Evolutionary conservation across 2,329 filamentous ascomycete genomes (phyloP), one percentile per base, ranked within the genome.

Genomic region (Pseudocercospora macadamiae): DNA sequence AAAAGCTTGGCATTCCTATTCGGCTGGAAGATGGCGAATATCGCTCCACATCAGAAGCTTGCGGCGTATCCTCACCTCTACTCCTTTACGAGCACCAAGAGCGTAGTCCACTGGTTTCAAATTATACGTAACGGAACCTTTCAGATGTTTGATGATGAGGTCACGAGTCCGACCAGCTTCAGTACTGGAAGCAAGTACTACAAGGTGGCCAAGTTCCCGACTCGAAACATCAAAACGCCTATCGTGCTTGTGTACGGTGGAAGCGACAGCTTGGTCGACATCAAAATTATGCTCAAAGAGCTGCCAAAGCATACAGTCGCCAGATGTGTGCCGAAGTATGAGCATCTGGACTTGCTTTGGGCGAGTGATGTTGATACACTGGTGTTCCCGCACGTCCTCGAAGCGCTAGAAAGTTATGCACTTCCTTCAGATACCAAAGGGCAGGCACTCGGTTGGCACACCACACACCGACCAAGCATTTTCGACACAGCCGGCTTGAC

Each of bases 51-150:
- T 57, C 95, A 99, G 75, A 99, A 99, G 72, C 84, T 99, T 16
- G 95, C 95, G 2, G 92, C 92, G 1, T 99, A 99, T 73, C 89
- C 93, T 8, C 95, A 99, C 77, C 79, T 99, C 0, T 99, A 96
- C 78, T 97, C 93, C 0, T 97, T 93, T 74, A 97, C 93, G 0
- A 96, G 91, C 73, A 96, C 92, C 57, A 99, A 99, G 77, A 93
- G 89, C 18, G 92, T 99, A 7, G 95, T 99, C 0, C 95, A 99
- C 73, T 99, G 95, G 95, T 99, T 99, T 74, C 95, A 99, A 73
- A 97, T 99, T 72, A 99, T 99, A 69, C 89, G 95, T 64, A 97
- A 93, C 70, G 90, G 91, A 69, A 92, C 87, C 23, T 97, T 99
- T 75, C 95, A 99, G 75, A 97, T 99, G 90, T 97, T 93, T 74